phyloP scores from a whole-genome alignment of 2,329 filamentous ascomycete genomes.

The Aureobasidium vineae region DNA sequence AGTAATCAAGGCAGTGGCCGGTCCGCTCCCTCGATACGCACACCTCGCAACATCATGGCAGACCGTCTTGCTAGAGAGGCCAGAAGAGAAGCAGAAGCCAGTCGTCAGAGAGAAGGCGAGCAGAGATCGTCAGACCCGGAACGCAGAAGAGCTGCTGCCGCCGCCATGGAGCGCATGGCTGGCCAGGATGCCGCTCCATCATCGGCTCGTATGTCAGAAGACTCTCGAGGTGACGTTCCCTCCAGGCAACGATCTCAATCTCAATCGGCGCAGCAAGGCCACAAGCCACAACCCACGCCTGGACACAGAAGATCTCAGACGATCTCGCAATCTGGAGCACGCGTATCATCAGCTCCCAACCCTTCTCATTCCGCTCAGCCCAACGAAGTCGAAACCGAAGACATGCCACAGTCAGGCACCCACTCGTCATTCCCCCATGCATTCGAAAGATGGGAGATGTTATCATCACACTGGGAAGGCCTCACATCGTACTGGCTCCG shows the following conservation, averaged over 20 bases:
- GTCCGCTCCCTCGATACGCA: conserved; percentile 57
- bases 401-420: conserved; percentile 27
- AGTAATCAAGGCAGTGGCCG: conserved; percentile 60
- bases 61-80: conserved; percentile 76
- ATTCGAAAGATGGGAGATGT: conserved; percentile 94
- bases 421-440: conserved; percentile 84
- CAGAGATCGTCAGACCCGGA: conserved; percentile 48
- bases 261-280: not conserved
- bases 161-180: conserved; percentile 8
- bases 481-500: conserved; percentile 97
- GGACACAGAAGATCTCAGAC: conserved; percentile 10
- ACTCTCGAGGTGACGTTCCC: not conserved
- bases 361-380: not conserved
- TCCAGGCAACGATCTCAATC: not conserved
- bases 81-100: conserved; percentile 59
- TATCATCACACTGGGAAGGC: conserved; percentile 98
- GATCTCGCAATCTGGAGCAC: conserved; percentile 5
- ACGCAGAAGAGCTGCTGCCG: conserved; percentile 28
- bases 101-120: conserved; percentile 31
- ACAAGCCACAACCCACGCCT: not conserved
- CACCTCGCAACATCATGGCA: conserved; percentile 89
- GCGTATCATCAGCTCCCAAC: conserved; percentile 27
- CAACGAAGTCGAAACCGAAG: conserved; percentile 2
- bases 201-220: not conserved
- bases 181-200: not conserved